Evolutionary conservation across 495 filamentous ascomycete species (phyloP).

Genomic region (Podospora sp.): DNA sequence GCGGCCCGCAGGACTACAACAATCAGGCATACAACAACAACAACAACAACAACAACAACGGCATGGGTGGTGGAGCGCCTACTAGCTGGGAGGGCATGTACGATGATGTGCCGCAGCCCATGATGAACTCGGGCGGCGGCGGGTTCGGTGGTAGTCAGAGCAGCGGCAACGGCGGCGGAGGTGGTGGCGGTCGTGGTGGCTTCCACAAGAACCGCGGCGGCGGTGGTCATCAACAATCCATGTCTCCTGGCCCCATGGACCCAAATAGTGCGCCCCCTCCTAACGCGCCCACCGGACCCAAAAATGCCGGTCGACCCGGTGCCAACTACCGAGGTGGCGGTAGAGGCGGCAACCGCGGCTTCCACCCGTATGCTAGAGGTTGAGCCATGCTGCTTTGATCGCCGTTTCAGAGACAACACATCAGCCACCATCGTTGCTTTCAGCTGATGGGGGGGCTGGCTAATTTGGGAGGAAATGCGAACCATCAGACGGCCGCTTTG

Average conservation of each 20-base stretch:
- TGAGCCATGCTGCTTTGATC: conserved; percentile 16
- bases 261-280: conserved; percentile 72
- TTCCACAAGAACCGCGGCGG: conserved; percentile 41
- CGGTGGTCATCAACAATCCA: conserved; percentile 31
- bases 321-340: conserved; percentile 95
- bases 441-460: no score
- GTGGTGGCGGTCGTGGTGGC: conserved; percentile 54
- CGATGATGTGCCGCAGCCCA: conserved; percentile 92
- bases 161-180: background rate
- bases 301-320: conserved; percentile 91
- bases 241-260: conserved; percentile 36
- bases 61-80: conserved; percentile 46
- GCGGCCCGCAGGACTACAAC: conserved; percentile 32
- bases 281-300: conserved; percentile 93
- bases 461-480: no score
- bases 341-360: conserved; percentile 72
- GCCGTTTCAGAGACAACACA: background rate
- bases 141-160: conserved; percentile 15
- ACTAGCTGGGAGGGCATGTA: conserved; percentile 99
- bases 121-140: conserved; percentile 62
- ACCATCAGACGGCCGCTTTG: no score
- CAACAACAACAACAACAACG: background rate
- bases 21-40: conserved; percentile 10
- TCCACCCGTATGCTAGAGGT: conserved; percentile 71
- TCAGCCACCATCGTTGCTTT: background rate